Conservation (phyloP, 1,284 basidiomycete genomes). For the Cronartium quercuum region DNA sequence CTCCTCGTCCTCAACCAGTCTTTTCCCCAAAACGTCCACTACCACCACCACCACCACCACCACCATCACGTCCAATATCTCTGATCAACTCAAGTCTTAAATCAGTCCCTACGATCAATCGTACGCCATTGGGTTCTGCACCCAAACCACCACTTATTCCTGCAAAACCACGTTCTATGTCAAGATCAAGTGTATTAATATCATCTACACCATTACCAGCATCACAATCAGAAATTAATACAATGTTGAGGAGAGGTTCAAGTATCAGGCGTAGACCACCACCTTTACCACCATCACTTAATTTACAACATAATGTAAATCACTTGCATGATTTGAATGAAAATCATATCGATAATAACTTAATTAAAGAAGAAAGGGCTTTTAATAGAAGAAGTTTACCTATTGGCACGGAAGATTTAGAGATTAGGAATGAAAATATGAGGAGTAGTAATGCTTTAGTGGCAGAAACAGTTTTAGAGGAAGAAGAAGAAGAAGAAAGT, state of each 20-base stretch:
- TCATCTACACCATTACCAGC: background rate
- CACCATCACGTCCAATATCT: background rate
- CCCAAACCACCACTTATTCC: background rate
- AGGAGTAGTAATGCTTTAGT: background rate
- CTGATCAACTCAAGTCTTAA: background rate
- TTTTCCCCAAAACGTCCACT: background rate
- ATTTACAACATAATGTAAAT: too few relatives aligned
- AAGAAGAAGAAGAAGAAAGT: background rate
- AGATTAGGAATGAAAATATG: background rate
- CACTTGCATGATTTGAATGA: too few relatives aligned
- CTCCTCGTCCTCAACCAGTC: too few relatives aligned
- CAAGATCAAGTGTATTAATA: background rate
- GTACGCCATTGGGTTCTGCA: background rate
- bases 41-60: background rate
- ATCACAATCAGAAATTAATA: background rate
- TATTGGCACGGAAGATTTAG: background rate
- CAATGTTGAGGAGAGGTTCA: background rate
- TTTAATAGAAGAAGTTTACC: background rate
- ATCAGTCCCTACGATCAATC: background rate
- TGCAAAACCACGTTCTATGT: background rate
- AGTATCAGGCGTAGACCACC: background rate
- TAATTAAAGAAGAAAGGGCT: background rate
- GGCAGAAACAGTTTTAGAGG: background rate
- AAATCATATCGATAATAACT: too few relatives aligned
- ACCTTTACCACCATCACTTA: background rate